A percentile compares a stretch with the other conserved stretches of the same genome.
Conservation (phyloP, 169 alveolate species). For the Plasmodium falciparum region DNA sequence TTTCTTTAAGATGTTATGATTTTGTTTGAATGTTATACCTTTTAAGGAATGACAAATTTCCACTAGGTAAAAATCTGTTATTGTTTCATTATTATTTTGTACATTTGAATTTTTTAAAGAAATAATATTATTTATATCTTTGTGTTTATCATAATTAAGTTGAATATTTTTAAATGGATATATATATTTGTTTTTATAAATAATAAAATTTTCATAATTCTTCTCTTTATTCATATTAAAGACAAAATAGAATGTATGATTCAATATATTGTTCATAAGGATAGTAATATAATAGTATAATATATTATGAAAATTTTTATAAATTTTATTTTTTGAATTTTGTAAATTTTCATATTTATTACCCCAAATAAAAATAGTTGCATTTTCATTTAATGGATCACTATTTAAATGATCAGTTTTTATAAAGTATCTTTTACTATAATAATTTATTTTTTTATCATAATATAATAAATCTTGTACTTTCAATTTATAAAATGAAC, state of each 20-base stretch:
- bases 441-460: neutral
- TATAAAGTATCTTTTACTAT: conserved; percentile 55
- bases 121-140: neutral
- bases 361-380: conserved; percentile 54
- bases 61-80: conserved; percentile 39
- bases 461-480: conserved; percentile 33
- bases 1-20: conserved; percentile 17
- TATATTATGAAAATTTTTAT: conserved; percentile 8
- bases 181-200: conserved; percentile 63
- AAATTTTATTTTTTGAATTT: neutral
- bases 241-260: conserved; percentile 61
- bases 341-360: conserved; percentile 39
- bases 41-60: conserved; percentile 64
- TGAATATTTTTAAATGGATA: conserved; percentile 27
- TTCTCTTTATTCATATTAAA: conserved; percentile 1
- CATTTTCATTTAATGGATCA: conserved; percentile 68
- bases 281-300: conserved; percentile 35
- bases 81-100: conserved; percentile 8
- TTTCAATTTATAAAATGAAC: conserved; percentile 66
- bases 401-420: conserved; percentile 75
- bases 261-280: conserved; percentile 40
- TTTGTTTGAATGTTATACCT: conserved; percentile 72
- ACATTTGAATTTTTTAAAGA: neutral
- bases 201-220: conserved; percentile 21
- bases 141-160: no score